These are phyloP conservation scores for Linum trigynum DNA, from an alignment of 345 rosid species.

Conservation along the genomic window DNA sequence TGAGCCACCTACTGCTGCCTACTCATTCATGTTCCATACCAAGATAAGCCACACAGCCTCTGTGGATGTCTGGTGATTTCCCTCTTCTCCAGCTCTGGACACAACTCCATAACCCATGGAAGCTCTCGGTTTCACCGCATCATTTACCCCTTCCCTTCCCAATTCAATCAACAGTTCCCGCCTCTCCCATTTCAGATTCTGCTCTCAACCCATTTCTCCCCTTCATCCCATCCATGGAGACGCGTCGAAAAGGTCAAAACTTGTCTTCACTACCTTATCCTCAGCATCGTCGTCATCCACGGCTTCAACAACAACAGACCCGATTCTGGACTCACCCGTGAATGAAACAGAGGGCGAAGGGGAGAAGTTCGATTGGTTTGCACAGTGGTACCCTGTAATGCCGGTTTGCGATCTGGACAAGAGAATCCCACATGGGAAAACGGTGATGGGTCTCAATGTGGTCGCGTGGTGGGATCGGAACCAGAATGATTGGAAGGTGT, in stretches of 20 bases:
- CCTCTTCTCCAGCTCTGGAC: no score
- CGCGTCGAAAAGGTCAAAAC: not conserved
- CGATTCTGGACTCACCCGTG: not conserved
- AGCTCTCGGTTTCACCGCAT: not conserved
- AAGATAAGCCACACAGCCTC: no score
- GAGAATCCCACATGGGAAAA: conserved; percentile 6
- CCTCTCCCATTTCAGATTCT: not conserved
- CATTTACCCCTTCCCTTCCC: not conserved
- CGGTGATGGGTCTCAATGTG: conserved; percentile 5
- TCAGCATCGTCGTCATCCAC: not conserved
- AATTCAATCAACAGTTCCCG: not conserved
- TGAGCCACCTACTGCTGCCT: no score
- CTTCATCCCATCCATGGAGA: not conserved
- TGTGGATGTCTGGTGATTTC: no score
- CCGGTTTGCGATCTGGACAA: conserved; percentile 10
- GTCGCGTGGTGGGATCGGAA: conserved; percentile 11
- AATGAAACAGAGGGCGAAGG: not conserved
- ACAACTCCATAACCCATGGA: not conserved
- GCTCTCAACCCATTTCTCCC: not conserved
- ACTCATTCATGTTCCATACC: no score
- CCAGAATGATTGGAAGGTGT: conserved; percentile 5
- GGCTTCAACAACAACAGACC: not conserved
- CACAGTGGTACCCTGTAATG: conserved; percentile 9
- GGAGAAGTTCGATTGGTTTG: conserved; percentile 6
- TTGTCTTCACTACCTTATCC: not conserved